Conservation (phyloP, 1,284 basidiomycete species). For the Pyrrhoderma noxium region DNA sequence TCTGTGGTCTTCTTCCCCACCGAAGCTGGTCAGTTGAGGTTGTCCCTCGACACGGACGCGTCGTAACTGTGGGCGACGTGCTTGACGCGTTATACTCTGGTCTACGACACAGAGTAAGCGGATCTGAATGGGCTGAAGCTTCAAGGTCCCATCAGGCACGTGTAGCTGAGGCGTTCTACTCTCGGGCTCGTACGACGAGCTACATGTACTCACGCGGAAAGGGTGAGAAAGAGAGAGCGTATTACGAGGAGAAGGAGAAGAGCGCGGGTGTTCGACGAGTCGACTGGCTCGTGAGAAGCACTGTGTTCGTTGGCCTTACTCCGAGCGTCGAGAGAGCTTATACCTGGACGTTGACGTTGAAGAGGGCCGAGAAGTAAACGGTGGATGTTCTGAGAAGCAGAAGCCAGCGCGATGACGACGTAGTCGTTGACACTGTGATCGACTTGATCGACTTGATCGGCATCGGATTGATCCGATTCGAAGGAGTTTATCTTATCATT, state of each 20-base stretch:
- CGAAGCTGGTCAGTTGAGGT: conserved; percentile 34
- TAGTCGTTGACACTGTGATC: too few relatives aligned
- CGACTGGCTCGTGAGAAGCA: conserved; percentile 41
- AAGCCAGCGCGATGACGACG: too few relatives aligned
- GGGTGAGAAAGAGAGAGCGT: conserved; percentile 24
- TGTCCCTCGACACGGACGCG: conserved; percentile 27
- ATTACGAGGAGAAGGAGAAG: conserved; percentile 21
- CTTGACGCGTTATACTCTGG: conserved; percentile 36
- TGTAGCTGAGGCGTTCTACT: conserved; percentile 34
- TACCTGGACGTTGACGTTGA: conserved; percentile 37
- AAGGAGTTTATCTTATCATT: too few relatives aligned
- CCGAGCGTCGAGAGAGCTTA: conserved; percentile 29
- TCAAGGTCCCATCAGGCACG: conserved; percentile 35
- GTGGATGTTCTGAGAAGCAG: too few relatives aligned
- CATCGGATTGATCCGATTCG: too few relatives aligned
- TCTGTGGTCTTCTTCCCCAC: conserved; percentile 37
- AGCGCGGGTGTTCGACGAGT: conserved; percentile 37
- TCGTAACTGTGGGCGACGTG: conserved; percentile 43
- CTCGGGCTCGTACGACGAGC: conserved; percentile 34
- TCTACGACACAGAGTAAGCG: conserved; percentile 31
- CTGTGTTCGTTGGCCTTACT: conserved; percentile 43
- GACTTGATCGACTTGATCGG: too few relatives aligned
- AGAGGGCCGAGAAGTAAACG: conserved; percentile 15
- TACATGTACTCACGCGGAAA: conserved; percentile 20
- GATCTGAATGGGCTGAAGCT: conserved; percentile 35